Evolutionary conservation across 1,284 basidiomycete genomes (phyloP), one percentile per base, ranked within the genome.

Genomic region (Boletus albobrunnescens): DNA sequence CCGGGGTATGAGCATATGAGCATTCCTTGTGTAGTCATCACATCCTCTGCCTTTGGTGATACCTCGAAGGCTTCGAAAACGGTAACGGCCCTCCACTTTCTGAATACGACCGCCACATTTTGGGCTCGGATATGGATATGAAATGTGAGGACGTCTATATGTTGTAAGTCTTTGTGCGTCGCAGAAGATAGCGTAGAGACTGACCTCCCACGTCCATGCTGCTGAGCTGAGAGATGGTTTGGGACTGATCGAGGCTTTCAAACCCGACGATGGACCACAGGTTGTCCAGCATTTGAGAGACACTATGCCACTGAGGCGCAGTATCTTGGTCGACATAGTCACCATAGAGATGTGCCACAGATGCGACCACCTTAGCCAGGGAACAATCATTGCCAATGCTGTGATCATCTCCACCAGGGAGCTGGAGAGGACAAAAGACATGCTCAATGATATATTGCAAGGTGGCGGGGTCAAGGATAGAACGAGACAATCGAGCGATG

Each of bases 41-140:
- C 43, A 16, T 36, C 20, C 14, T 46, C 28, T 11, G 46, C 35
- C 14, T 24, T 46, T 16, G 46, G 46, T 7, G 47, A 48, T 16
- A 35, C 36, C 20, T 48, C 44, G 14, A 72, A 71, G 12, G 57
- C 50, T 50, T 71, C 70, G 37, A 68, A 65, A 3, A 53, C 50
- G 3, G 60, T 56, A 12, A 45, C 22, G 6, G 47, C 39, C 3
- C 14, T 9, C 1, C 23, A 36, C 30, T 54, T 61, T n/a, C 70
- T 60, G 24, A 71, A 44, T 1, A 73, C 45, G 5, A 71, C 45
- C 1, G 51, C 68, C 4, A 64, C 69, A 38, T 72, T 72, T 32
- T 71, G 71, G 1, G 59, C 61, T 8, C 57, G 57, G 6, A 72
- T 59, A 8, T 57, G 57, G 6, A 72, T 59, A 8, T 57, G 47